Conservation (phyloP, 495 filamentous ascomycete genomes). For the Aspergillus sclerotiicarbonarius region DNA sequence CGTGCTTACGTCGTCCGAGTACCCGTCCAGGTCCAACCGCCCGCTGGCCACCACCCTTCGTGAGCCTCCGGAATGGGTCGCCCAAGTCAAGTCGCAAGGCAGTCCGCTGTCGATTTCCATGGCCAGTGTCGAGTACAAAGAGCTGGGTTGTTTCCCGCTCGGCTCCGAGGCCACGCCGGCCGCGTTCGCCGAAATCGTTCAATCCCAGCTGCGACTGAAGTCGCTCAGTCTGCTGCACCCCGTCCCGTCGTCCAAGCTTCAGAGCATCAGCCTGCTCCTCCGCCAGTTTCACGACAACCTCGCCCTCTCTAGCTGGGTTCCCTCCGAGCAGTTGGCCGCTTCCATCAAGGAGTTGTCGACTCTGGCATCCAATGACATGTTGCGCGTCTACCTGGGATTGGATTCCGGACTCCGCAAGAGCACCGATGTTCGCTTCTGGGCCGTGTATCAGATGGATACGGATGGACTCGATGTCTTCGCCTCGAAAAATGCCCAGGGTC, state of each 20-base stretch:
- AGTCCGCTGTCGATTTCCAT: conserved; percentile 52
- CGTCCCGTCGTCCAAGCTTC: conserved; percentile 35
- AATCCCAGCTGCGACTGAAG: conserved; percentile 49
- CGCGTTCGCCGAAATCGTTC: conserved; percentile 49
- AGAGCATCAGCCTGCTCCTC: conserved; percentile 32
- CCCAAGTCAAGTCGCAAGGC: conserved; percentile 33
- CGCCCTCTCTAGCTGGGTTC: conserved; percentile 13
- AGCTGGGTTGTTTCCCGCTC: conserved; percentile 58
- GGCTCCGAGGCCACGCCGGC: conserved; percentile 43
- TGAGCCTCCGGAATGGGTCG: conserved; percentile 42
- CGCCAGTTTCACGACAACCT: conserved; percentile 32
- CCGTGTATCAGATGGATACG: conserved; percentile 47
- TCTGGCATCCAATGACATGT: conserved; percentile 25
- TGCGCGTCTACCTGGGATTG: conserved; percentile 45
- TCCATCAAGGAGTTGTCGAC: conserved; percentile 35
- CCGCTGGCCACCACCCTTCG: conserved; percentile 19
- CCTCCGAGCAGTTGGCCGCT: conserved; percentile 19
- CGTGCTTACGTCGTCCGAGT: conserved; percentile 29
- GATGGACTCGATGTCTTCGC: conserved; percentile 49
- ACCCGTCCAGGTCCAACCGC: conserved; percentile 7
- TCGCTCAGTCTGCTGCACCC: conserved; percentile 46
- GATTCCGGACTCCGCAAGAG: conserved; percentile 55
- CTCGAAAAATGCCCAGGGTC: conserved; percentile 53
- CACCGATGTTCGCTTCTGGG: conserved; percentile 52
- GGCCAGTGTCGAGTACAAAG: conserved; percentile 41